Evolutionary conservation across 139 green algal species (phyloP).

Genomic region (Astrephomene gubernaculifera): DNA sequence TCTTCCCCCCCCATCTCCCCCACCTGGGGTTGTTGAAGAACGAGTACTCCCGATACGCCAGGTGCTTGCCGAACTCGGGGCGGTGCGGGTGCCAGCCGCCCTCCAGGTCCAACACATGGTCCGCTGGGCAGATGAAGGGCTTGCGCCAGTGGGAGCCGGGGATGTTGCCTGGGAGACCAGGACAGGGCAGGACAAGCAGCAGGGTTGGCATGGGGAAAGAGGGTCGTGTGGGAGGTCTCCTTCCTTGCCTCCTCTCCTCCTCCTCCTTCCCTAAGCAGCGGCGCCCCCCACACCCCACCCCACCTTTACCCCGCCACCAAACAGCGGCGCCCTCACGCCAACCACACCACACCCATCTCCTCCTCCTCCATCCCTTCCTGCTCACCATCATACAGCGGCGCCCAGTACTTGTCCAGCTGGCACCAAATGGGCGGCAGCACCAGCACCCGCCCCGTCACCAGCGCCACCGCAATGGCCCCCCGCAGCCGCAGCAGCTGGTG

Average conservation of each 20-base stretch:
- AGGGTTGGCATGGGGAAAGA: too few species aligned
- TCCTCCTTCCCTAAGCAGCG: too few species aligned
- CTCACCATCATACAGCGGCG: conserved; percentile 73
- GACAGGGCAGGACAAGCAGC: not conserved
- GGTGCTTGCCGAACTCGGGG: conserved; percentile 42
- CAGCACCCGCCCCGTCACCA: conserved; percentile 62
- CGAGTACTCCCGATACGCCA: conserved; percentile 75
- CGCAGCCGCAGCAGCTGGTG: conserved; percentile 65
- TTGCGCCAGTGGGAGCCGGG: conserved; percentile 69
- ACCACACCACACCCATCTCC: too few species aligned
- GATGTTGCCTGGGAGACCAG: conserved; percentile 70
- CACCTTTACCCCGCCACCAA: too few species aligned
- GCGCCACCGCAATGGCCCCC: conserved; percentile 43
- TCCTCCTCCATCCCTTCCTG: too few species aligned
- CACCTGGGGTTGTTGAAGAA: conserved; percentile 62
- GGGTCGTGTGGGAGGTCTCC: too few species aligned
- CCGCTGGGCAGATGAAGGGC: conserved; percentile 82
- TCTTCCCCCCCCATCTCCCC: not conserved
- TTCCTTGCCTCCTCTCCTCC: too few species aligned
- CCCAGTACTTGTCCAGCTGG: conserved; percentile 85
- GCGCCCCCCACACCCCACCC: too few species aligned
- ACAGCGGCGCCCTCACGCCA: too few species aligned
- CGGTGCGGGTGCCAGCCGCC: conserved; percentile 39
- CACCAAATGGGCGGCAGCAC: conserved; percentile 81
- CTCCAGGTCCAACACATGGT: conserved; percentile 90